Base-by-base conservation (phyloP, 768 basidiomycete genomes). In the Neoboletus brunneissimus region DNA sequence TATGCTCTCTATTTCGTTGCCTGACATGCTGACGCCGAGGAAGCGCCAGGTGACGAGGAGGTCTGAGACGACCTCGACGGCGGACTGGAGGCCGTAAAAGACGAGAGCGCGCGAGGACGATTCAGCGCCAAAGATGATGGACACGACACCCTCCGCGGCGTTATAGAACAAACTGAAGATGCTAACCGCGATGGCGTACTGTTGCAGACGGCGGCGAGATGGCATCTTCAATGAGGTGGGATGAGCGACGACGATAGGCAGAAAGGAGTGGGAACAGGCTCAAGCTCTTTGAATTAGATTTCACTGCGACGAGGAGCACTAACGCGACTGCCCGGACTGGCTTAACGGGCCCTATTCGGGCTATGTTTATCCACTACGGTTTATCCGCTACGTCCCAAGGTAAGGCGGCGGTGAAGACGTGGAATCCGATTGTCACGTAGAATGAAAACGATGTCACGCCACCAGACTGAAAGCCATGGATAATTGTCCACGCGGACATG, bases 81-180 rank as follows among this genome's bases (percentile, higher is more conserved):
- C 76, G 0, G 79, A 80, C 42, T 80, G 80, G 16, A 81, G 72
- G 1, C 80, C 79, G 46, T 77, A 81, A 66, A 80, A 80, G 27
- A 80, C 66, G 40, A 80, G 73, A 8, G 80, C 72, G 5, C 67
- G 71, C 0, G 79, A 80, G 4, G 72, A 70, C 12, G 77, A 75
- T 32, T 79, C 78, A 50, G 73, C 68, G 1, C 80, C 79, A 48
- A 80, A 76, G 20, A 74, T 65, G 35, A 80, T 69, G 8, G 79
- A 79, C 16, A 80, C 46, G 1, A 68, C 72, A 10, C 79, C 79
- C 53, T 81, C 79, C 52, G 34, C 76, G 59, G 55, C 63, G 70
- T 62, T 76, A 69, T 69, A 67, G 54, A 80, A 43, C 31, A 80
- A 57, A 60, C 76, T 77, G 47, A 71, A 35, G 53, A 80, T 62